Conservation (phyloP, 1,284 basidiomycete species). For the Boletus coffeatus region DNA sequence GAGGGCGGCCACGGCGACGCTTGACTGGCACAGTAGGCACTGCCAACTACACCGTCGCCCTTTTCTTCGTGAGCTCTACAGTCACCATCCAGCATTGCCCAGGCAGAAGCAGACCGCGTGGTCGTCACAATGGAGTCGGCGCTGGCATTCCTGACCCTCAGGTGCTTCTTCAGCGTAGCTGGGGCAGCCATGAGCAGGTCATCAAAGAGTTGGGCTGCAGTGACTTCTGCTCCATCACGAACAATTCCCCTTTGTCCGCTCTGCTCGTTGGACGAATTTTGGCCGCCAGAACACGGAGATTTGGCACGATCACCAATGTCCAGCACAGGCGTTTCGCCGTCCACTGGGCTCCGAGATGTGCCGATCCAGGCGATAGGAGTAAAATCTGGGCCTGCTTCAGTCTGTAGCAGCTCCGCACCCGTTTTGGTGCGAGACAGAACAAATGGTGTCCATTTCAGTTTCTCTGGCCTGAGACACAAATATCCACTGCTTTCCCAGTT, state of each 20-base stretch:
- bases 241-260: conserved; percentile 11
- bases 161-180: conserved; percentile 10
- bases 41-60: conserved; percentile 6
- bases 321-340: conserved; percentile 22
- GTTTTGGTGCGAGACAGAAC: conserved; percentile 59
- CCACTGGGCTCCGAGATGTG: conserved; percentile 20
- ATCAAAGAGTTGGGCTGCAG: conserved; percentile 31
- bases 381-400: conserved; percentile 22
- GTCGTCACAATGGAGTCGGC: conserved; percentile 16
- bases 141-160: conserved; percentile 12
- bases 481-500: conserved; percentile 82
- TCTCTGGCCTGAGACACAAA: conserved; percentile 75
- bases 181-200: conserved; percentile 22
- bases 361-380: conserved; percentile 16
- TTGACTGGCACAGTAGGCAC: conserved; percentile 15
- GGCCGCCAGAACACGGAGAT: conserved; percentile 12
- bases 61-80: conserved; percentile 7
- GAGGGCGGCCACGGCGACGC: conserved; percentile 26
- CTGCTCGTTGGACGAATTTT: conserved; percentile 15
- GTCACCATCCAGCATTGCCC: conserved; percentile 11
- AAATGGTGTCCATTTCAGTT: conserved; percentile 95
- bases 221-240: conserved; percentile 12
- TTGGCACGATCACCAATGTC: conserved; percentile 19
- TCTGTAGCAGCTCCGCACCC: conserved; percentile 33
- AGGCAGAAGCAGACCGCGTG: conserved; percentile 18